These are phyloP conservation scores for Pistacia atlantica DNA, from an alignment of 345 rosid genomes.

Conservation along the genomic window DNA sequence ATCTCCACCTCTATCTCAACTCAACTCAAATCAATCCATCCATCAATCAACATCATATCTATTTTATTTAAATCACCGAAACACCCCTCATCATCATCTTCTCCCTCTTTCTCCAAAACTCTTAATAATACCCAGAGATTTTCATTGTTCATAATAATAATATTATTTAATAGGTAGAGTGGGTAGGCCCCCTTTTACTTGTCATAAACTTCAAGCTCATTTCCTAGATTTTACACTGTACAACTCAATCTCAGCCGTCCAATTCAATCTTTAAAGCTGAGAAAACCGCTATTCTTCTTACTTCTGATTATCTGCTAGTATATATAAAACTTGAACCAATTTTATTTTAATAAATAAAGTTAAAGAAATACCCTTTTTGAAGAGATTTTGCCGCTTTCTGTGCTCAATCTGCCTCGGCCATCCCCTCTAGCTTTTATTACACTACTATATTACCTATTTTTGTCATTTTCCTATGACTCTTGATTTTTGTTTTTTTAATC, in stretches of 20 bases:
- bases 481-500: conserved; percentile 1
- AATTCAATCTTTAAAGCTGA: background rate
- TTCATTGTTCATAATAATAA: background rate
- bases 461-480: conserved; percentile 13
- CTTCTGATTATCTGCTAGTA: background rate
- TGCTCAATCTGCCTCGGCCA: background rate
- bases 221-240: background rate
- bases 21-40: background rate
- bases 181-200: background rate
- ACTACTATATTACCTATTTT: background rate
- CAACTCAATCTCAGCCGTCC: conserved; percentile 9
- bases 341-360: background rate
- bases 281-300: background rate
- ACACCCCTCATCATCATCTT: background rate
- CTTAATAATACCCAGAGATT: conserved; percentile 1
- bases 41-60: too few relatives aligned
- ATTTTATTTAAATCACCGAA: background rate
- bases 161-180: background rate
- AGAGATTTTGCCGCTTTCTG: conserved; percentile 21
- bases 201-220: too few relatives aligned
- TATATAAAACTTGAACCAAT: background rate
- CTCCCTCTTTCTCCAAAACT: too few relatives aligned
- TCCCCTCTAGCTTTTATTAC: background rate
- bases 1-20: too few relatives aligned
- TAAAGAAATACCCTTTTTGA: conserved; percentile 6